These are phyloP conservation scores for Penicillium angulare DNA, from an alignment of 495 filamentous ascomycete species.

Conservation along the genomic window DNA sequence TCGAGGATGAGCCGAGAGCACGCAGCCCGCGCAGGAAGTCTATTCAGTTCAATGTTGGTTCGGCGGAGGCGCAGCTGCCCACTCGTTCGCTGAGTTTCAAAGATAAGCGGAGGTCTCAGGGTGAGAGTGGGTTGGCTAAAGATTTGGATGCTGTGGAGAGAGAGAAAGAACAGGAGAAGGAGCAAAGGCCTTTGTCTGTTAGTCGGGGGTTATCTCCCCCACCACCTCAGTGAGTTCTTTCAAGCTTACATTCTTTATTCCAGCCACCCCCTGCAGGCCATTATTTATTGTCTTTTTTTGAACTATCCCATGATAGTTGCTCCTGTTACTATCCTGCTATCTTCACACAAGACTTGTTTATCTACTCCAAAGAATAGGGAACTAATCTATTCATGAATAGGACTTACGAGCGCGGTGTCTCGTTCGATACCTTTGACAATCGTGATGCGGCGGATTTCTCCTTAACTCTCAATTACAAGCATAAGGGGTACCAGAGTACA, in stretches of 20 bases:
- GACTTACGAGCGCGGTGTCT: slow-evolving; percentile 61
- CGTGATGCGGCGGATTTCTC: slow-evolving; percentile 76
- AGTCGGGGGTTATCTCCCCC: slow-evolving; percentile 37
- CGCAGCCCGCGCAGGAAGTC: slow-evolving; percentile 35
- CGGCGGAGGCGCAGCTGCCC: slow-evolving; percentile 29
- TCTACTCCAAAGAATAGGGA: too few relatives aligned
- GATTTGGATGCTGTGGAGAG: slow-evolving; percentile 5
- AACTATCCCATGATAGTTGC: background rate
- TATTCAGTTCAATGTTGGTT: slow-evolving; percentile 42
- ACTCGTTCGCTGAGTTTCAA: slow-evolving; percentile 29
- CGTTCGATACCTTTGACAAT: slow-evolving; percentile 92
- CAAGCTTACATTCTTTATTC: too few relatives aligned
- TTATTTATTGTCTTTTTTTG: background rate
- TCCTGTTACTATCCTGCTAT: too few relatives aligned
- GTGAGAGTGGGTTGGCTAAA: slow-evolving; percentile 15
- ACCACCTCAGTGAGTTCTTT: slow-evolving; percentile 35
- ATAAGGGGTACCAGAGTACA: slow-evolving; percentile 83
- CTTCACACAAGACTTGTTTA: too few relatives aligned
- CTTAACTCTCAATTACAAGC: slow-evolving; percentile 82
- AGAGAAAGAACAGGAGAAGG: slow-evolving; percentile 25
- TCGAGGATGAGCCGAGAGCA: slow-evolving; percentile 14
- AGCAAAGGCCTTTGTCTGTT: slow-evolving; percentile 19
- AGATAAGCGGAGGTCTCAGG: slow-evolving; percentile 27
- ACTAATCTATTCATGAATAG: slow-evolving; percentile 20
- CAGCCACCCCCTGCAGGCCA: too few relatives aligned